A percentile compares a stretch with the other conserved stretches of the same genome.
Conservation (phyloP, 2,329 filamentous ascomycete genomes). For the Alternaria sp. region DNA sequence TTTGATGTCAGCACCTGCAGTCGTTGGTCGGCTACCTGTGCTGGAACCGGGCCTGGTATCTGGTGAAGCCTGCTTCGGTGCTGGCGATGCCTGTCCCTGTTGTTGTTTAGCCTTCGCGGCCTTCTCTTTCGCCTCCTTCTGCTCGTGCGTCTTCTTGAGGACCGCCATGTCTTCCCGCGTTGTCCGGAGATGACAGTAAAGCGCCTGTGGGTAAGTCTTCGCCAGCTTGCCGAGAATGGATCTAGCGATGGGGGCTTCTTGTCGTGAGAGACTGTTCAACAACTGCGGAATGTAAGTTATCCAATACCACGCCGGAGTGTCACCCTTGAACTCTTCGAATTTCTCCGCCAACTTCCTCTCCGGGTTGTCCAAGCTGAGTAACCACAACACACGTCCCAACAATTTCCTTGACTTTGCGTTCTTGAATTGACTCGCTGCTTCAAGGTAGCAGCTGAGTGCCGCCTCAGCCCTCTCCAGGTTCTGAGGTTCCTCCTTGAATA, state of each 20-base stretch:
- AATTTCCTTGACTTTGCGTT: constrained; percentile 95
- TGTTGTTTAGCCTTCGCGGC: constrained; percentile 67
- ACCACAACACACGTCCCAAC: constrained; percentile 91
- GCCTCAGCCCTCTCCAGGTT: constrained; percentile 87
- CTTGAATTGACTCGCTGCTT: constrained; percentile 96
- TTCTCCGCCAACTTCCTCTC: constrained; percentile 83
- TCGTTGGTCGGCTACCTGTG: constrained; percentile 37
- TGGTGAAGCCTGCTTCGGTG: constrained; percentile 49
- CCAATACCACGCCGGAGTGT: constrained; percentile 99
- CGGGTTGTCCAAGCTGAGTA: constrained; percentile 90
- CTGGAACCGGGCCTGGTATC: constrained; percentile 45
- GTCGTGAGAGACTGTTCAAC: constrained; percentile 87
- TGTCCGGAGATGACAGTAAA: constrained; percentile 95
- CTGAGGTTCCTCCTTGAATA: constrained; percentile 88
- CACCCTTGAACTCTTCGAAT: constrained; percentile 96
- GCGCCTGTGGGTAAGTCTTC: constrained; percentile 89
- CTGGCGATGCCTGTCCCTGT: constrained; percentile 53
- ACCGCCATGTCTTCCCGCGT: constrained; percentile 91
- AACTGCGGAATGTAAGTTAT: constrained; percentile 98
- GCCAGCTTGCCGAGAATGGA: constrained; percentile 91
- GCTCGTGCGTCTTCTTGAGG: constrained; percentile 86
- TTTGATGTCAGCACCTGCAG: constrained; percentile 56
- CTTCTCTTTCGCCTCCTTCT: constrained; percentile 67
- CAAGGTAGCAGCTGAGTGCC: constrained; percentile 93
- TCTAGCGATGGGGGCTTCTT: constrained; percentile 87